A percentile compares a stretch with the other conserved stretches of the same genome.
phyloP scores from a whole-genome alignment of 768 basidiomycete species.

The Paxillus involutus region DNA sequence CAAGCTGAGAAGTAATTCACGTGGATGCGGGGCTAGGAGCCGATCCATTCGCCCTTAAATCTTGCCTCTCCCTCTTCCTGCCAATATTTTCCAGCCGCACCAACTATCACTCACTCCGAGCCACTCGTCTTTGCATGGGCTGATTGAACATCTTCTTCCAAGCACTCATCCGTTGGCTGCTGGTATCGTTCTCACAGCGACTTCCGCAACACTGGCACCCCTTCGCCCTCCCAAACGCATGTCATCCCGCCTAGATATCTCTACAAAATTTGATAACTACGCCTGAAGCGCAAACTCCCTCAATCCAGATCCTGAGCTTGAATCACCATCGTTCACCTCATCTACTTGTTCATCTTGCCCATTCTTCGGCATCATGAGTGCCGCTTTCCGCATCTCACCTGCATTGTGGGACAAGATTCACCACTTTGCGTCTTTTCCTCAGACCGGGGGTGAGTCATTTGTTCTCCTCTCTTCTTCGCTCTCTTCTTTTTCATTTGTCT shows the following conservation, averaged over 20 bases:
- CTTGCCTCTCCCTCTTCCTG: background rate
- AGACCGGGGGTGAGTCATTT: constrained; percentile 75
- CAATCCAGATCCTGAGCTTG: background rate
- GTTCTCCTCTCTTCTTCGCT: background rate
- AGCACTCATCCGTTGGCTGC: background rate
- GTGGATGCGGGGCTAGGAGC: constrained; percentile 6
- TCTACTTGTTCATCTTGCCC: no score
- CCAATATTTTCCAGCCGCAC: background rate
- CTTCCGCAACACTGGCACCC: constrained; percentile 18
- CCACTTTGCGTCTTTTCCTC: constrained; percentile 89
- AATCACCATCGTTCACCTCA: background rate
- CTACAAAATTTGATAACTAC: constrained; percentile 11
- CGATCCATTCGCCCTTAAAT: constrained; percentile 5
- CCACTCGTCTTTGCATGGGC: constrained; percentile 15
- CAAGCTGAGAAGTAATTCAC: no score
- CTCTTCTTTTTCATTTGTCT: background rate
- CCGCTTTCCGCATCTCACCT: constrained; percentile 68
- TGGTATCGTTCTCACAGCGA: background rate
- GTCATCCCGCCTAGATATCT: constrained; percentile 6
- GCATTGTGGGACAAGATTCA: constrained; percentile 88
- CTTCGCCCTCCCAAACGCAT: constrained; percentile 22
- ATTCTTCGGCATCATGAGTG: constrained; percentile 30
- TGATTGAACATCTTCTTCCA: constrained; percentile 5
- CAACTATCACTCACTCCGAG: constrained; percentile 1
- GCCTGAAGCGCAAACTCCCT: background rate